These are phyloP conservation scores for Podospora didyma DNA, from an alignment of 495 filamentous ascomycete genomes.

Conservation along the genomic window DNA sequence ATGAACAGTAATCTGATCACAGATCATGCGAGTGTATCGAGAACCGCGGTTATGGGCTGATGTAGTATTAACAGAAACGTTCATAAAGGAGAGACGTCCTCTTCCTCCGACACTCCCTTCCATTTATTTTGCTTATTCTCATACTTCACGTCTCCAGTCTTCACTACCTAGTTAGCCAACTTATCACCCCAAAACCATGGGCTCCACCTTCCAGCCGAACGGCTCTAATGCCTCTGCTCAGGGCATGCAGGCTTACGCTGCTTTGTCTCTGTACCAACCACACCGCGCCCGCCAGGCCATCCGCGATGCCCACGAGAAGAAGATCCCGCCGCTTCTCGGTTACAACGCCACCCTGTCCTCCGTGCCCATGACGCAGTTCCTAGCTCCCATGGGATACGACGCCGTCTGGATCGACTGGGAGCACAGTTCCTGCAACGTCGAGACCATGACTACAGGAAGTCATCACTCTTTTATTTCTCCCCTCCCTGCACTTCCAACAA, in stretches of 20 bases:
- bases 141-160: neutral
- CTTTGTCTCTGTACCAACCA: constrained; percentile 41
- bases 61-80: too few species aligned
- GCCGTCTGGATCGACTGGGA: constrained; percentile 45
- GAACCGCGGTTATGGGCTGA: too few species aligned
- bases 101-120: too few species aligned
- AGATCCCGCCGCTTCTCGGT: constrained; percentile 36
- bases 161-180: too few species aligned
- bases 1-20: too few species aligned
- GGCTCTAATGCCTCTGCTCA: neutral
- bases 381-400: constrained; percentile 38
- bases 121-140: too few species aligned
- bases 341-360: constrained; percentile 36
- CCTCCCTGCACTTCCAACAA: too few species aligned
- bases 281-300: constrained; percentile 41
- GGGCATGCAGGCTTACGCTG: constrained; percentile 38
- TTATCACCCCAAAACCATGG: constrained; percentile 6
- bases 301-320: constrained; percentile 39
- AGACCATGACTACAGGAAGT: constrained; percentile 39
- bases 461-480: neutral
- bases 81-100: too few species aligned
- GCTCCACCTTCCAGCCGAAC: constrained; percentile 1
- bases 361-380: constrained; percentile 29
- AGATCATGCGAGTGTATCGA: too few species aligned
- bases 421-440: constrained; percentile 37